Base-by-base conservation (phyloP, 805 yeast species). In the Metschnikowia gelsemii region DNA sequence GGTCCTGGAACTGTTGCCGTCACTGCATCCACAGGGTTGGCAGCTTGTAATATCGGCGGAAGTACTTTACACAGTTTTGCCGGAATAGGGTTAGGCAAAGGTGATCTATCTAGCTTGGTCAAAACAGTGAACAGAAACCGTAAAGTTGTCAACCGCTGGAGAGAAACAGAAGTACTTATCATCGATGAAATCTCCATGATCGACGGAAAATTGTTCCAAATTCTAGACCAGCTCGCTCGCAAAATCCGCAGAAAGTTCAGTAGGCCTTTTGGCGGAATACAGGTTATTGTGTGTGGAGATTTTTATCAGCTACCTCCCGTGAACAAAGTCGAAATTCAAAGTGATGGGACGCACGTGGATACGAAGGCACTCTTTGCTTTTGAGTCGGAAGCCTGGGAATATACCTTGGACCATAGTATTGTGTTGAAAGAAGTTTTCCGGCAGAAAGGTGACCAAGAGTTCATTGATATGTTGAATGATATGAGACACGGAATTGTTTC, bases 271-370 rank as follows among this genome's bases (percentile, higher is more conserved):
- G 99, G 99, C 4, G 99, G 99, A 0, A 82, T 93, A 32, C 99
- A 93, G 56, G 52, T 93, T 12, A 78, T 93, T 9, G 63, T 90
- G 25, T 84, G 95, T 3, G 99, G 99, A n/a, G 99, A 93, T 64
- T 90, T 91, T 59, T 90, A 84, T 62, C 99, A 93, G 64, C 70
- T 93, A 32, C 99, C 99, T 1, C 99, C 99, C 0, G 95, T 93
- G 5, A 68, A 73, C 8, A 70, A 70, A 17, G 22, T 17, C 7
- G 49, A 45, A 8, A 17, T 44, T 7, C 70, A 66, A 30, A 63
- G 58, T 16, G 57, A 57, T 13, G 62, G 61, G 0, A 55, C 56
- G 19, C 43, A 43, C 5, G 18, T 30, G 6, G 41, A 44, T 21
- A 45, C 41, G 3, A 56, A 47, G 29, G 63, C 66, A 2, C 58